phyloP scores from a whole-genome alignment of 2,329 filamentous ascomycete genomes.

The Calonectria leucothoes region DNA sequence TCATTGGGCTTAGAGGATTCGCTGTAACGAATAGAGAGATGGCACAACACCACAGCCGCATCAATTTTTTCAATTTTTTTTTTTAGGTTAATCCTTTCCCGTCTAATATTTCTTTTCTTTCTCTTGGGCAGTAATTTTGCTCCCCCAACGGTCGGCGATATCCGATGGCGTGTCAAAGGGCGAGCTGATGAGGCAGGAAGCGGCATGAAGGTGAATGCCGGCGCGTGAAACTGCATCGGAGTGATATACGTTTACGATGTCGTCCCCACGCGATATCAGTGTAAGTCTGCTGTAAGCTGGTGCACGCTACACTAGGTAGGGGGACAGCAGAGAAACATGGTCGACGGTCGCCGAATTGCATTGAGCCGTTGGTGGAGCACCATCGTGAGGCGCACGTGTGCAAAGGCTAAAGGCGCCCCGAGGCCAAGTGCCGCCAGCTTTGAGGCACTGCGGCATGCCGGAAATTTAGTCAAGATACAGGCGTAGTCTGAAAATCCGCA shows the following conservation, averaged over 20 bases:
- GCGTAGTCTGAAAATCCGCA: conserved; percentile 26
- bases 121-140: background rate
- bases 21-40: background rate
- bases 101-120: background rate
- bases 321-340: background rate
- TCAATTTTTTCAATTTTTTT: background rate
- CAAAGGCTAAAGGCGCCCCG: conserved; percentile 3
- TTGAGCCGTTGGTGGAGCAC: background rate
- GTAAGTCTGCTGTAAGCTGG: background rate
- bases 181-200: background rate
- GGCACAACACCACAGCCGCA: background rate
- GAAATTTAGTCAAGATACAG: conserved; percentile 30
- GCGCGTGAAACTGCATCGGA: background rate
- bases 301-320: background rate
- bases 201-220: conserved; percentile 5
- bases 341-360: background rate
- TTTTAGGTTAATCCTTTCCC: background rate
- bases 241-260: background rate
- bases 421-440: conserved; percentile 1
- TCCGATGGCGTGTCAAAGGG: background rate
- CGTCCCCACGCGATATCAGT: background rate
- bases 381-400: conserved; percentile 2
- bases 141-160: background rate
- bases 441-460: background rate
- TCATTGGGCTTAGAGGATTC: background rate